Evolutionary conservation across 768 basidiomycete genomes (phyloP).

Genomic region (Leucocoprinus birnbaumii): DNA sequence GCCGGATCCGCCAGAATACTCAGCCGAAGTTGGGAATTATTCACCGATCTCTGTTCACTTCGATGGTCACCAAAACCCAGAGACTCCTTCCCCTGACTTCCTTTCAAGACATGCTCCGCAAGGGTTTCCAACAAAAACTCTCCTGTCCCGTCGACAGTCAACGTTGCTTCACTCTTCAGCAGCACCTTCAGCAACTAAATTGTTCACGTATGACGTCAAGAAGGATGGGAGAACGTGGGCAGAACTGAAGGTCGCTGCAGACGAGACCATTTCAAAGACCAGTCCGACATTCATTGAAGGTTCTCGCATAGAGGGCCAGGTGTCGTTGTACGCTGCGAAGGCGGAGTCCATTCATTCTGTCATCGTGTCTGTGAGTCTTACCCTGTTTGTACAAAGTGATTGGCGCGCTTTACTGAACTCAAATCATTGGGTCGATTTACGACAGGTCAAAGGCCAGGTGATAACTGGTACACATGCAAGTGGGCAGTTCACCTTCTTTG

Average conservation of each 20-base stretch:
- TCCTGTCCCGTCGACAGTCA: neutral
- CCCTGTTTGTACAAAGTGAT: conserved; percentile 12
- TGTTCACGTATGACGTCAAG: conserved; percentile 25
- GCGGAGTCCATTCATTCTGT: conserved; percentile 47
- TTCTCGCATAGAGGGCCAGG: conserved; percentile 28
- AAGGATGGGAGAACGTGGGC: conserved; percentile 40
- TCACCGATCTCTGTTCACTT: conserved; percentile 5
- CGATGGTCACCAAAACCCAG: neutral
- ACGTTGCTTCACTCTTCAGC: too few relatives aligned
- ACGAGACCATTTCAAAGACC: conserved; percentile 32
- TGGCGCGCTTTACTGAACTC: neutral
- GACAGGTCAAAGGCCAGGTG: conserved; percentile 35
- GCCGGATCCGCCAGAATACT: conserved; percentile 4
- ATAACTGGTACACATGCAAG: conserved; percentile 32
- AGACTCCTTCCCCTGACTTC: neutral
- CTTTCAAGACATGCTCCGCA: neutral
- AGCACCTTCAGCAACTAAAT: conserved; percentile 20
- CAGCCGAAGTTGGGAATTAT: neutral
- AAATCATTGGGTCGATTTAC: too few relatives aligned
- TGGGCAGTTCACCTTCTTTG: conserved; percentile 31
- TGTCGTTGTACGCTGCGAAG: conserved; percentile 30
- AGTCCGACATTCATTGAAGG: conserved; percentile 34
- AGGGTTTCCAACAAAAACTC: neutral
- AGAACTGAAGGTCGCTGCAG: conserved; percentile 42
- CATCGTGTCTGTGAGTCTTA: conserved; percentile 38